Base-by-base conservation (phyloP, 2,329 filamentous ascomycete genomes). In the Talaromyces atroroseus region DNA sequence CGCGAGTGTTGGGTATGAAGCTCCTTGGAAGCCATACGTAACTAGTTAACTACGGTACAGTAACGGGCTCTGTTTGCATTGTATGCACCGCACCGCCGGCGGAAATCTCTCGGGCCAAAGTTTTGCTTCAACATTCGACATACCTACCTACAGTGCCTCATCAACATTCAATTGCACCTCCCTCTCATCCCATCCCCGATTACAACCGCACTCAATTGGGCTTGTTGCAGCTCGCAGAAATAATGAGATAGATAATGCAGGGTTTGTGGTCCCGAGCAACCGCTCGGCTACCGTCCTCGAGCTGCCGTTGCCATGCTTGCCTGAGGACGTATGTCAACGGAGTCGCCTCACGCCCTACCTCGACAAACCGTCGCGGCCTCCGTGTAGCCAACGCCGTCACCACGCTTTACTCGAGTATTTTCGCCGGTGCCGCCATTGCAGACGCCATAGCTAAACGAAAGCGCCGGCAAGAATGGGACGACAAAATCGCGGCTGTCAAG, bases 391-490 rank as follows among this genome's bases (percentile, higher is more conserved):
- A 77, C 60, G 70, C 72, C 1, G 65, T 74, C 24, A 75, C 74
- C 0, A 68, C 70, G n/a, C 64, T 76, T n/a, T 75, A 76, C 60
- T 73, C 71, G 10, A 73, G 73, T 48, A 71, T 77, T 18, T 75
- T 76, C 46, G 74, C 71, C 6, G 68, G 67, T 8, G 74, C 74
- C 16, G 67, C 74, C 21, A 64, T 76, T 34, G 69, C 68, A 49
- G 74, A 77, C 63, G 69, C 71, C 8, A 66, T 65, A 50, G 68
- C 65, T 12, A 77, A 77, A 58, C 66, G 68, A 49, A 65, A 70
- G 60, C 70, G 71, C 32, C 71, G 71, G 38, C 62, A 67, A 53
- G 72, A 75, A 58, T 71, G 68, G 68, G 68, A 73, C 56, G 68
- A 74, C 63, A 72, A 72, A 61, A 73, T 76, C 44, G 72, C 71